These are phyloP conservation scores for Scutellaria galericulata DNA, from an alignment of 257 asterid genomes.

Conservation along the genomic window DNA sequence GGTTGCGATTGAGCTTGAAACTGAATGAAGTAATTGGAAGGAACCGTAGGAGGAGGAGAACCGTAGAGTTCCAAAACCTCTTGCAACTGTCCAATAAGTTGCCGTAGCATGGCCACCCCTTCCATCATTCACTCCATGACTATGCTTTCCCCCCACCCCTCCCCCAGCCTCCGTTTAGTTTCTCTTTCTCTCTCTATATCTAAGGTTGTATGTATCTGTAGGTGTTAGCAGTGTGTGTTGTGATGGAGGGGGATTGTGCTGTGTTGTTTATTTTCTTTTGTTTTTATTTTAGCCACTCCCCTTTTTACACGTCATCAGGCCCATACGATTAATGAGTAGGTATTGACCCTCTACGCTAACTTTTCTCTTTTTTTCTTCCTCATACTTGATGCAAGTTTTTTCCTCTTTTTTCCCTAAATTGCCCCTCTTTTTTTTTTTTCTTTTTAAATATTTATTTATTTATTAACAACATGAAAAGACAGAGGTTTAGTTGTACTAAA, in stretches of 20 bases:
- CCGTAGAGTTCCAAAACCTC: conserved; percentile 70
- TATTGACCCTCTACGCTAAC: conserved; percentile 73
- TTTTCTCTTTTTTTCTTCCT: conserved; percentile 26
- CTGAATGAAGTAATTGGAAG: conserved; percentile 61
- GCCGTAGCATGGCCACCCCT: conserved; percentile 86
- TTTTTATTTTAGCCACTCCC: conserved; percentile 43
- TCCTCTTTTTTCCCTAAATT: conserved; percentile 34
- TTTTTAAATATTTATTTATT: background rate
- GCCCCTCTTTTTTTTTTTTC: conserved; percentile 27
- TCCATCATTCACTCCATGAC: conserved; percentile 63
- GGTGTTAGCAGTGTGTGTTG: conserved; percentile 11
- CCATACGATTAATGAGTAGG: conserved; percentile 50
- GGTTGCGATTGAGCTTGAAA: conserved; percentile 50
- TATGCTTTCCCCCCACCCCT: conserved; percentile 30
- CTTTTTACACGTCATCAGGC: conserved; percentile 54
- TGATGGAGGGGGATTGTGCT: conserved; percentile 30
- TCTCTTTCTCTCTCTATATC: conserved; percentile 25
- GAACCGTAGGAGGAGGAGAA: conserved; percentile 52
- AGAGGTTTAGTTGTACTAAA: too few relatives aligned
- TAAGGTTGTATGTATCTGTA: conserved; percentile 31
- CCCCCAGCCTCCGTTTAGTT: conserved; percentile 27
- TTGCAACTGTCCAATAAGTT: conserved; percentile 85
- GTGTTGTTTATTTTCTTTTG: conserved; percentile 6
- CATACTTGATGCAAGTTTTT: background rate
- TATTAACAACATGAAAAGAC: too few relatives aligned